phyloP scores from a whole-genome alignment of 1,284 basidiomycete species.

The Ustilago esculenta region DNA sequence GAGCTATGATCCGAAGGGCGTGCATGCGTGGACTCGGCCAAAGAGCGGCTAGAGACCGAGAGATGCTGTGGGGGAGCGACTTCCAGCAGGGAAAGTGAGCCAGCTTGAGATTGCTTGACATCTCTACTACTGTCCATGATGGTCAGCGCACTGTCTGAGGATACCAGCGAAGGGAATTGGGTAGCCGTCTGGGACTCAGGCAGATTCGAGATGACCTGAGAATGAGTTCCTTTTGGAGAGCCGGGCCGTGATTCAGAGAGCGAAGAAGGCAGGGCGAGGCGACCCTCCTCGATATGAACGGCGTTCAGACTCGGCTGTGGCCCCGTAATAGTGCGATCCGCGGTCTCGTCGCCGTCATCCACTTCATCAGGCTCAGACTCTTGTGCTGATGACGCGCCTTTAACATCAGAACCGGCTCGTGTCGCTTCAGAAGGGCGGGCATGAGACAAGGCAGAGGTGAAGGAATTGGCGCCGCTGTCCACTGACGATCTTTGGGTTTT shows the following conservation, averaged over 20 bases:
- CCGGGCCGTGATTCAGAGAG: constrained; percentile 6
- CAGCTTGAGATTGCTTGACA: background rate
- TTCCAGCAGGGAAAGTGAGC: background rate
- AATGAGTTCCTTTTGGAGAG: background rate
- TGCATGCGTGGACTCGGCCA: constrained; percentile 6
- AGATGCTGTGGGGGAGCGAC: constrained; percentile 9
- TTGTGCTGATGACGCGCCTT: too few species aligned
- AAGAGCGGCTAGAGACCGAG: constrained; percentile 12
- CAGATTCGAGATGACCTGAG: background rate
- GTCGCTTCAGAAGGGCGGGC: constrained; percentile 10
- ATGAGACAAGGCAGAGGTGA: constrained; percentile 45
- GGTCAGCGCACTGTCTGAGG: constrained; percentile 21
- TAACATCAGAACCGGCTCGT: background rate
- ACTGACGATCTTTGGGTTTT: constrained; percentile 23
- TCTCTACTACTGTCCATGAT: constrained; percentile 1
- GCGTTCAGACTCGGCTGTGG: constrained; percentile 12
- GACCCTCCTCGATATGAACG: constrained; percentile 12
- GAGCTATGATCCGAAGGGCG: constrained; percentile 27
- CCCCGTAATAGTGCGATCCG: constrained; percentile 15
- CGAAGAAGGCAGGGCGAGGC: constrained; percentile 9
- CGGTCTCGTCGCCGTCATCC: constrained; percentile 7
- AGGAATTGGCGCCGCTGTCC: constrained; percentile 50
- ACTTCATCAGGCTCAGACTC: constrained; percentile 1
- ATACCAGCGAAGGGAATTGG: background rate
- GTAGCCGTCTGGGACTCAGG: constrained; percentile 3